A percentile compares a stretch with the other conserved stretches of the same genome.
Evolutionary conservation across 2,329 filamentous ascomycete species (phyloP).

Genomic region (Penicillium sp.): DNA sequence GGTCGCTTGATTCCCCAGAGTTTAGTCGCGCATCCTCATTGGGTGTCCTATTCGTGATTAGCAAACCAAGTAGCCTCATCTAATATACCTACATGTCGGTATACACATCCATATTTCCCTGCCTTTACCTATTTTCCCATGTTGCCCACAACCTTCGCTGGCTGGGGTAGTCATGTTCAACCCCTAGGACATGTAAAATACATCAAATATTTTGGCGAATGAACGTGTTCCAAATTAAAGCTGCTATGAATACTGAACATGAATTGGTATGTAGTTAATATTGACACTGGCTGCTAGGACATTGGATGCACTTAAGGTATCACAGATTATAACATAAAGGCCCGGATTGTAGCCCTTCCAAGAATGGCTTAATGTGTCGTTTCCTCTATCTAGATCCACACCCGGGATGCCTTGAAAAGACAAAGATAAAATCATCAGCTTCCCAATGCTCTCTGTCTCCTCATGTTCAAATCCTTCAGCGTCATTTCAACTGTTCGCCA

Average conservation of each 20-base stretch:
- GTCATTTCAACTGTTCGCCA: constrained; percentile 34
- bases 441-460: constrained; percentile 30
- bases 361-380: too few species aligned
- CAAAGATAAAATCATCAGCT: constrained; percentile 1
- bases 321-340: too few species aligned
- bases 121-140: constrained; percentile 35
- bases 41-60: constrained; percentile 68
- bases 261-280: too few species aligned
- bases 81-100: constrained; percentile 30
- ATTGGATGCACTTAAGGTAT: too few species aligned
- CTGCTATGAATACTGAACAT: too few species aligned
- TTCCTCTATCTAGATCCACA: too few species aligned
- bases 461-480: constrained; percentile 33
- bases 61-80: constrained; percentile 64
- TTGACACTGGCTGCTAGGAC: too few species aligned
- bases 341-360: too few species aligned
- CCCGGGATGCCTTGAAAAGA: not conserved
- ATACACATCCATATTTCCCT: constrained; percentile 58
- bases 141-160: constrained; percentile 68
- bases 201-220: too few species aligned
- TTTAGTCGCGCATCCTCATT: constrained; percentile 69
- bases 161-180: constrained; percentile 62
- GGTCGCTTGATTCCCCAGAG: constrained; percentile 73
- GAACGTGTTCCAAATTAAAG: too few species aligned
- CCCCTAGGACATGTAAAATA: too few species aligned